These are phyloP conservation scores for Xanthoconium purpureum DNA, from an alignment of 768 basidiomycete genomes.

Conservation along the genomic window DNA sequence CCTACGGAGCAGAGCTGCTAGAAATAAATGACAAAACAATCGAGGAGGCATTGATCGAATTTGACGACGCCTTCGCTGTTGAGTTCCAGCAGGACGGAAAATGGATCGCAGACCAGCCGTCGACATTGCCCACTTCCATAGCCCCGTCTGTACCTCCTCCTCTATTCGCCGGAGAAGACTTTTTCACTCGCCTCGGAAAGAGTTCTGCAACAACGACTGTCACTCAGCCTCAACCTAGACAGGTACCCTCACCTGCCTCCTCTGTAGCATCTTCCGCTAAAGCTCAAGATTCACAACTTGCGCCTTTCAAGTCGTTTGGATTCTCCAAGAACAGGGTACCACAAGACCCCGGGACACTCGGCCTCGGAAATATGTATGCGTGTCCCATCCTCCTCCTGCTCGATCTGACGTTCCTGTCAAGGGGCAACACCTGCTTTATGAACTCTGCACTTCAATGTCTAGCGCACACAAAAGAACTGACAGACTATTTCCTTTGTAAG, in stretches of 20 bases:
- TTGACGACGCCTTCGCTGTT: constrained; percentile 71
- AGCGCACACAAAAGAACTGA: constrained; percentile 84
- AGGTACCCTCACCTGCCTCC: constrained; percentile 20
- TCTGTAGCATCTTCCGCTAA: constrained; percentile 23
- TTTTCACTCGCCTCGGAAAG: constrained; percentile 48
- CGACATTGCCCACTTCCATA: constrained; percentile 3
- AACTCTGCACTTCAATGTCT: constrained; percentile 97
- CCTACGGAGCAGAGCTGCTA: constrained; percentile 39
- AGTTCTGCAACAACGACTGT: constrained; percentile 20
- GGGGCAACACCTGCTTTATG: constrained; percentile 99
- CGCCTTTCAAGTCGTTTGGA: constrained; percentile 33
- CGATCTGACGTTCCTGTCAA: constrained; percentile 29
- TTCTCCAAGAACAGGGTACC: constrained; percentile 39
- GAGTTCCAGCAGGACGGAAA: constrained; percentile 60
- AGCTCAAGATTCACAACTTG: constrained; percentile 23
- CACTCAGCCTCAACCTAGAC: constrained; percentile 24
- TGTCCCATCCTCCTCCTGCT: background rate
- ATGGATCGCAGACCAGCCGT: constrained; percentile 51
- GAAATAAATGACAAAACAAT: constrained; percentile 45
- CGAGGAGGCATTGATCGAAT: constrained; percentile 55
- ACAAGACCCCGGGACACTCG: constrained; percentile 72
- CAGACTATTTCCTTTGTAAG: constrained; percentile 88
- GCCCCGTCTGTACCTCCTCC: constrained; percentile 38
- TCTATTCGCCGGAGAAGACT: constrained; percentile 54
- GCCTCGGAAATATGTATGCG: constrained; percentile 82